Conservation (phyloP, 345 rosid genomes). For the Pelargonium nanum region DNA sequence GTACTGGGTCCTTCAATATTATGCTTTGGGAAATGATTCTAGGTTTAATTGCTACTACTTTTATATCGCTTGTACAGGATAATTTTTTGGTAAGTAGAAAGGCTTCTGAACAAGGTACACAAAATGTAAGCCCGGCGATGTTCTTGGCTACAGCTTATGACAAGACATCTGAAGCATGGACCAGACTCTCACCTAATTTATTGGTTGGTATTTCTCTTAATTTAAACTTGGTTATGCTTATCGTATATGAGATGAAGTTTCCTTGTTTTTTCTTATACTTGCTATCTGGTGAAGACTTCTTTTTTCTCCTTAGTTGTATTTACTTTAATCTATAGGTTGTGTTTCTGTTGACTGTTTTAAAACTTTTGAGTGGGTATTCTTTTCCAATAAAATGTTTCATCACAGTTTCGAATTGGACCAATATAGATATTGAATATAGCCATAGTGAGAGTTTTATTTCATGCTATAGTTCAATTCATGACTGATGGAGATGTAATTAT, state of each 20-base stretch:
- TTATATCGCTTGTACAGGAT: conserved; percentile 32
- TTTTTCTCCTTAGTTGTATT: not conserved
- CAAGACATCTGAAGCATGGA: conserved; percentile 92
- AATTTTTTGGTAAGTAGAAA: conserved; percentile 61
- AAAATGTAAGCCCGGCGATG: conserved; percentile 54
- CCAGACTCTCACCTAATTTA: conserved; percentile 49
- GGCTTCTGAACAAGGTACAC: conserved; percentile 32
- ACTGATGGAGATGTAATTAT: not conserved
- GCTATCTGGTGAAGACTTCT: not conserved
- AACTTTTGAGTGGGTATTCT: not conserved
- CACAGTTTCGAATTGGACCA: not conserved
- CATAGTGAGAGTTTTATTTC: not conserved
- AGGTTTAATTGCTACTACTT: not conserved
- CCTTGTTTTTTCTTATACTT: not conserved
- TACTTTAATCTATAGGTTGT: not conserved
- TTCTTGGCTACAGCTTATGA: conserved; percentile 84
- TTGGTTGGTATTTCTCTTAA: conserved; percentile 43
- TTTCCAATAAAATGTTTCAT: no score
- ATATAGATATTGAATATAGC: not conserved
- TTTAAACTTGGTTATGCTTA: not conserved
- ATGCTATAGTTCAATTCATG: not conserved
- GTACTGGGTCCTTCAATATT: not conserved
- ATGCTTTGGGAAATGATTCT: not conserved
- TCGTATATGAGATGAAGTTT: not conserved
- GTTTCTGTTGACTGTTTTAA: no score